Base-by-base conservation (phyloP, 2,329 filamentous ascomycete genomes). In the Fonsecaea multimorphosa region DNA sequence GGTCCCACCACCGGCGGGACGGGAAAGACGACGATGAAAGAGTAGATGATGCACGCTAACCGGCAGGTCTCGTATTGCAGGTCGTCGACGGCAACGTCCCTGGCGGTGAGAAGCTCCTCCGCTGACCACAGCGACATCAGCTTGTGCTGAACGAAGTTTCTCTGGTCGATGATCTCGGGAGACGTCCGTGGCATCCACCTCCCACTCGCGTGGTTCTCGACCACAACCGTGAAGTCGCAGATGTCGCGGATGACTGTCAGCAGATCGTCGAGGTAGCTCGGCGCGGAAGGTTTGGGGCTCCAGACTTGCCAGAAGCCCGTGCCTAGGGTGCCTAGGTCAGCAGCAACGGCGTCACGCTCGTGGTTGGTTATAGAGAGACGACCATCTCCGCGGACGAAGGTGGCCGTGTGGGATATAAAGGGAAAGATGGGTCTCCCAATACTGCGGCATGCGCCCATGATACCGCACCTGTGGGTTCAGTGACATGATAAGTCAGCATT, bases 21-120 rank as follows among this genome's bases (percentile, higher is more conserved):
- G 6, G 78, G 78, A 65, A 79, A 78, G 40, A 79, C 69, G 4
- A 80, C 74, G 9, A 77, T 73, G 29, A 78, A 75, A 53, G 75
- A 73, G 67, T 76, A 79, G 7, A 78, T 71, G 5, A 77, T 68
- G 4, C 71, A 73, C 1, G 77, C 74, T 3, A 80, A 69, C 16
- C 78, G 76, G 56, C 73, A 64, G 5, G 44, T 40, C 36, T 66
- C 64, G 54, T 66, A 76, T 11, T 74, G 65, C 55, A 77, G 74
- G 56, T 79, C 78, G 34, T 54, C 40, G 14, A 73, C 73, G 1
- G 65, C 67, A 4, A 64, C 63, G 27, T 69, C 58, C 2, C 69
- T 51, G 16, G 63, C 52, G n/a, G 74, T 66, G 24, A 31, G 8
- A 9, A 66, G 34, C 40, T 61, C 61, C 19, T 68, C 58, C 53